Evolutionary conservation across 192 early-diverging fungal genomes (phyloP), one percentile per base, ranked within the genome.

Genomic region (Allomyces macrogynus): DNA sequence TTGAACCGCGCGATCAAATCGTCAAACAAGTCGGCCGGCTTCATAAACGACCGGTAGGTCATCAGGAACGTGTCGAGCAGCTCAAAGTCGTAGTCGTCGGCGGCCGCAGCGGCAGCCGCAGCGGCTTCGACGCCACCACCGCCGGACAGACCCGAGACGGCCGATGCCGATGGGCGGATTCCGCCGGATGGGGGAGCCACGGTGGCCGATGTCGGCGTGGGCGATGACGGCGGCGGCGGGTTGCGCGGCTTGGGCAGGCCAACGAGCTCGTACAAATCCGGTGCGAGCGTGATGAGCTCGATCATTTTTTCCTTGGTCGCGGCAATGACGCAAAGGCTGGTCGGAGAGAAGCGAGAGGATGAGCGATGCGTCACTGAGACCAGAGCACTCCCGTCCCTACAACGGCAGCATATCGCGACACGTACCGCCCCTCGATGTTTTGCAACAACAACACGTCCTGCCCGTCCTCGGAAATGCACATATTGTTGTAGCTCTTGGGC

Each of bases 1-100:
- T 80, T 72, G 67, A 81, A 83, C 26, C 73, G 69, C 4, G 66
- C 71, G 10, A 83, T 69, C 9, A 83, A 65, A 44, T 74, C 67
- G 24, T 75, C 68, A 61, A 81, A 80, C 26, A 82, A 78, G 20
- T 81, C 78, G 18, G 65, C 62, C 3, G 81, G 76, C 1, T 63
- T 80, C 67, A 78, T 72, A 66, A 80, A 82, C 18, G 69, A 75
- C 20, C 81, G 65, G 63, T 68, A 83, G 0, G 81, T 80, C 60
- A 83, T 69, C 18, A 83, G 63, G 14, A 83, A 57, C 3, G 76
- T 81, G 63, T 79, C 76, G 24, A 73, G 42, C 65, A 80, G 82
- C n/a, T 43, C 54, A n/a, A 68, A 63, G 69, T 83, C 80, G 54
- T 24, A 42, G n/a, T 64, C 61, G 18, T 43, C 26, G 49, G 61